Base-by-base conservation (phyloP, 139 green algal genomes). In the Tetratostichococcus sp. region DNA sequence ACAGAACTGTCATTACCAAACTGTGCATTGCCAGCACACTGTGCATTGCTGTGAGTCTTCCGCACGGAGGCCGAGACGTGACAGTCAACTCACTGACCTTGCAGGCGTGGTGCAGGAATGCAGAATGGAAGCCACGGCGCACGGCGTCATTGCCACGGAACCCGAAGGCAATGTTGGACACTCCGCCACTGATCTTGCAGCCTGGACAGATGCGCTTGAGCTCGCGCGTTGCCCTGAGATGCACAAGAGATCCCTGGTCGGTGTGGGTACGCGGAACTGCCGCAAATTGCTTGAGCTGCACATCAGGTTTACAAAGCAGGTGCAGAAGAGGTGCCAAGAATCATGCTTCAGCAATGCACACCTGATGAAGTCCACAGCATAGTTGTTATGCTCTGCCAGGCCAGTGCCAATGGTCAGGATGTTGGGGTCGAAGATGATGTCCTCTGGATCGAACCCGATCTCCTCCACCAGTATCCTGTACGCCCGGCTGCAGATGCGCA, bases 371-470 rank as follows among this genome's bases (percentile, higher is more conserved):
- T 99, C 95, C 28, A 98, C 94, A 0, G 90, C 95, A 75, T 99
- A 99, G 90, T 98, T 98, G 91, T 97, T 97, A 90, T 99, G 95
- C 89, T 99, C 95, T 19, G 90, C 69, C 77, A 99, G 77, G 30
- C 95, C 95, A 6, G 95, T 99, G 80, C 93, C 95, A 14, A 99
- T 87, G 22, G 95, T 98, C 17, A 99, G 88, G 81, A 99, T 98
- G 88, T 99, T 99, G 84, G 95, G 95, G 81, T 99, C 95, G 59
- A 99, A 99, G 72, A 99, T 93, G 84, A 99, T 95, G 87, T 99
- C 95, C 83, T 98, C 79, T 14, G 94, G 90, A 76, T 95, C 88
- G 80, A 98, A 98, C 65, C 89, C 91, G 68, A 98, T 92, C 76
- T 97, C 85, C 75, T 98, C 92, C 34, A 98, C 94, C 78, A 99